A percentile compares a stretch with the other conserved stretches of the same genome.
Conservation (phyloP, 495 filamentous ascomycete genomes). For the Daldinia decipiens region DNA sequence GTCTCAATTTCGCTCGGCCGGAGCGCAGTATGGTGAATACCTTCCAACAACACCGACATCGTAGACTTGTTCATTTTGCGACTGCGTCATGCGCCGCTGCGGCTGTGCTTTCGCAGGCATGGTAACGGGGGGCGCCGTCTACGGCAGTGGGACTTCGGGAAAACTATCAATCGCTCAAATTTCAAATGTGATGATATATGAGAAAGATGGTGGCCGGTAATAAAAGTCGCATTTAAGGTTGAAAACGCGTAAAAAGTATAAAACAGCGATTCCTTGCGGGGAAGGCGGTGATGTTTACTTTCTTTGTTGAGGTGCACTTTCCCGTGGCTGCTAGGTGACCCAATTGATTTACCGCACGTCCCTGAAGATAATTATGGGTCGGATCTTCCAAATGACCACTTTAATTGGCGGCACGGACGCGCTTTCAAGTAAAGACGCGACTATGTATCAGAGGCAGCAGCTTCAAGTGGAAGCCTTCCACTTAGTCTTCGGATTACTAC, state of each 20-base stretch:
- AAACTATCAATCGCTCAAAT: conserved; percentile 11
- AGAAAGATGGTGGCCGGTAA: background rate
- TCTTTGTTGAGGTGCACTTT: conserved; percentile 20
- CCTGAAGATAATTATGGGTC: conserved; percentile 25
- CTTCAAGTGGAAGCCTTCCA: too few species aligned
- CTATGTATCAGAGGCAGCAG: conserved; percentile 14
- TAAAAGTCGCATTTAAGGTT: conserved; percentile 10
- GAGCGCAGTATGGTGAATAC: conserved; percentile 45
- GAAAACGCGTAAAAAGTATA: conserved; percentile 17
- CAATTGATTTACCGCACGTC: conserved; percentile 27
- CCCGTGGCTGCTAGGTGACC: conserved; percentile 18
- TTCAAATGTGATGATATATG: conserved; percentile 8
- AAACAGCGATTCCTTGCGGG: conserved; percentile 24
- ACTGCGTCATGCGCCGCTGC: conserved; percentile 51
- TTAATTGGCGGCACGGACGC: conserved; percentile 28
- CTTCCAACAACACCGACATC: conserved; percentile 61
- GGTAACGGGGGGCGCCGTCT: background rate
- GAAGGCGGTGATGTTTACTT: conserved; percentile 39
- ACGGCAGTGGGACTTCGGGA: conserved; percentile 1
- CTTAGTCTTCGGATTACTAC: background rate
- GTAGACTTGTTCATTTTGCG: conserved; percentile 58
- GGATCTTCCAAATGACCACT: background rate
- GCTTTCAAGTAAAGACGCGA: conserved; percentile 32
- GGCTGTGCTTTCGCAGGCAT: conserved; percentile 48
- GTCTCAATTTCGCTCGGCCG: background rate